Evolutionary conservation across 2,329 filamentous ascomycete species (phyloP).

Genomic region (Cytospora leucostoma): DNA sequence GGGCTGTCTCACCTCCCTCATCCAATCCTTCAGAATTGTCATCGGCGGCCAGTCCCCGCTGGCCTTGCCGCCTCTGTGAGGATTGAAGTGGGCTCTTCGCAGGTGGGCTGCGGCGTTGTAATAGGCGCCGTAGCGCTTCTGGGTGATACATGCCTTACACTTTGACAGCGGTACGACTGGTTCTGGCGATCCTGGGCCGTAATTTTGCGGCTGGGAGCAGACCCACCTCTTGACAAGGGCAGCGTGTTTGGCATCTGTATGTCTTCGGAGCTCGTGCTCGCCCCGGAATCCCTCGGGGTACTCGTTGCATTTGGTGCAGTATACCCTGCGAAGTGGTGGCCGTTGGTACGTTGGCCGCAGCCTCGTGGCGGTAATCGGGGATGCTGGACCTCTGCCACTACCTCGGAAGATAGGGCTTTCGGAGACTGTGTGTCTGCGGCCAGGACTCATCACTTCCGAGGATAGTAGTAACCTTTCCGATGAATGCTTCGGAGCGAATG

Average conservation of each 20-base stretch:
- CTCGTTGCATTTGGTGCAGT: slow-evolving; percentile 76
- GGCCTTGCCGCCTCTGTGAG: slow-evolving; percentile 56
- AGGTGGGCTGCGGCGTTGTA: slow-evolving; percentile 62
- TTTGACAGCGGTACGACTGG: slow-evolving; percentile 55
- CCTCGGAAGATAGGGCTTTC: slow-evolving; percentile 47
- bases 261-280: slow-evolving; percentile 79
- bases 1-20: slow-evolving; percentile 58
- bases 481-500: slow-evolving; percentile 34
- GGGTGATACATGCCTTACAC: slow-evolving; percentile 58
- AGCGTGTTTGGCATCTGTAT: slow-evolving; percentile 61
- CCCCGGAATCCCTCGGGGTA: slow-evolving; percentile 87
- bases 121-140: slow-evolving; percentile 60
- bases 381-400: slow-evolving; percentile 43
- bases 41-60: slow-evolving; percentile 62
- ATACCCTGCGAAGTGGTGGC: slow-evolving; percentile 68
- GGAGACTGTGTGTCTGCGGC: slow-evolving; percentile 49
- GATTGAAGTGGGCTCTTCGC: slow-evolving; percentile 58
- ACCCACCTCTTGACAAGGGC: slow-evolving; percentile 58
- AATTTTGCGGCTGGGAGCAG: slow-evolving; percentile 52
- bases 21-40: slow-evolving; percentile 60
- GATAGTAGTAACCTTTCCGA: slow-evolving; percentile 37
- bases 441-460: slow-evolving; percentile 31
- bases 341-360: slow-evolving; percentile 51
- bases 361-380: slow-evolving; percentile 44
- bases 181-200: slow-evolving; percentile 42